Evolutionary conservation across 2,329 filamentous ascomycete genomes (phyloP).

Genomic region (Ascochyta fabae): DNA sequence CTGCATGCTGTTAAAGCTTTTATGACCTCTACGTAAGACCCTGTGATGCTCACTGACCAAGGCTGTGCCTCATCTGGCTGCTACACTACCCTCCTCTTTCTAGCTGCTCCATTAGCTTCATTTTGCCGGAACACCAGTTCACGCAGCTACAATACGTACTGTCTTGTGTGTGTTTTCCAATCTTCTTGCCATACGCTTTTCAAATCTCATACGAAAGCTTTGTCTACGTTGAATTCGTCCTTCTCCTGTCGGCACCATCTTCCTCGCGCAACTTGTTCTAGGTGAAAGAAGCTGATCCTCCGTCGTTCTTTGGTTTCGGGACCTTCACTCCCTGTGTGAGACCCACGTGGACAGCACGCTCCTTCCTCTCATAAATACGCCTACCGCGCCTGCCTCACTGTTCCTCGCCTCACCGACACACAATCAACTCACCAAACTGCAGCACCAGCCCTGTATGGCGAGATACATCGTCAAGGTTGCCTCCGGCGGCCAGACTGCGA

Average conservation of each 20-base stretch:
- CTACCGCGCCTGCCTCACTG: neutral
- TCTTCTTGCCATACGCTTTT: neutral
- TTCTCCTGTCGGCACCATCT: no score
- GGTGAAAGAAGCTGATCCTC: neutral
- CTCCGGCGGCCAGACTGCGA: neutral
- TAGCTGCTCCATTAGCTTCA: no score
- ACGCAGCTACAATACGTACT: neutral
- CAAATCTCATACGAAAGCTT: neutral
- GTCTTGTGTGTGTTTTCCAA: neutral
- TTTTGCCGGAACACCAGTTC: neutral
- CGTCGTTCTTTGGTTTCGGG: neutral
- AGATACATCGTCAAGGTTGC: conserved; percentile 12
- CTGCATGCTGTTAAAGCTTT: neutral
- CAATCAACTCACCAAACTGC: neutral
- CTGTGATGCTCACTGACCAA: neutral
- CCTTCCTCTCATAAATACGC: neutral
- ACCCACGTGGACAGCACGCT: neutral
- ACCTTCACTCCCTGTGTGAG: neutral
- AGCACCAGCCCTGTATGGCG: conserved; percentile 6
- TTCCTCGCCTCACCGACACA: neutral
- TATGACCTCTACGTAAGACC: neutral
- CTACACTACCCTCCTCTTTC: neutral
- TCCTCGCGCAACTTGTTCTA: no score
- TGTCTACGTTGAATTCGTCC: neutral
- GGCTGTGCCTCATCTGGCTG: neutral